Percentiles rank a stretch among this genome's conserved stretches.
These are phyloP conservation scores for Xylaria sp. DNA, from an alignment of 2,329 filamentous ascomycete species.

Conservation along the genomic window DNA sequence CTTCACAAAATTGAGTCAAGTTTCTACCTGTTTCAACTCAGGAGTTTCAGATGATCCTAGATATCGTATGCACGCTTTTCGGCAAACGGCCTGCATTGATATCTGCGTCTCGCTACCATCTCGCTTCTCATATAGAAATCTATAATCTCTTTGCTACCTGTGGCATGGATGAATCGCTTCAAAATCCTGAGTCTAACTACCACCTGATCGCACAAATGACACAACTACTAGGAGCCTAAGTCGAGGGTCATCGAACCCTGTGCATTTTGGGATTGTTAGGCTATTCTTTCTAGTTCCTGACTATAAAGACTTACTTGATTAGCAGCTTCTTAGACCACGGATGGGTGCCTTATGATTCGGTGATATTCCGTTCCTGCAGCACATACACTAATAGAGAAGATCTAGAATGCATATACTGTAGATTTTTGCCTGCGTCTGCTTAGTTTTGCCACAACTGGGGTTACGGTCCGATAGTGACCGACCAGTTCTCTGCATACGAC, in stretches of 20 bases:
- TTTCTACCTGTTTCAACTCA: not conserved
- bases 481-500: not conserved
- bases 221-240: not conserved
- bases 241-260: not conserved
- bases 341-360: not conserved
- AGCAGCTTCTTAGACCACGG: not conserved
- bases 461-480: not conserved
- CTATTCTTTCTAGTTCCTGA: not conserved
- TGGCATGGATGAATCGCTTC: not conserved
- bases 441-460: not conserved
- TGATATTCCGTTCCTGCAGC: slow-evolving; percentile 7
- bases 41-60: not conserved
- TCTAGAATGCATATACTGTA: not conserved
- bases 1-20: not conserved
- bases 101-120: slow-evolving; percentile 4
- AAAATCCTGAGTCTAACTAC: not conserved
- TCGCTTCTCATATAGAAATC: not conserved
- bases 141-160: slow-evolving; percentile 5
- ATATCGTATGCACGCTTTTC: not conserved
- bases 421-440: not conserved
- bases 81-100: not conserved
- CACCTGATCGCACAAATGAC: not conserved
- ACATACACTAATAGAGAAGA: not conserved
- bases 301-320: not conserved
- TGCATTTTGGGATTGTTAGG: not conserved